Evolutionary conservation across 2,329 filamentous ascomycete species (phyloP).

Genomic region (Ceratocystis smalleyi): DNA sequence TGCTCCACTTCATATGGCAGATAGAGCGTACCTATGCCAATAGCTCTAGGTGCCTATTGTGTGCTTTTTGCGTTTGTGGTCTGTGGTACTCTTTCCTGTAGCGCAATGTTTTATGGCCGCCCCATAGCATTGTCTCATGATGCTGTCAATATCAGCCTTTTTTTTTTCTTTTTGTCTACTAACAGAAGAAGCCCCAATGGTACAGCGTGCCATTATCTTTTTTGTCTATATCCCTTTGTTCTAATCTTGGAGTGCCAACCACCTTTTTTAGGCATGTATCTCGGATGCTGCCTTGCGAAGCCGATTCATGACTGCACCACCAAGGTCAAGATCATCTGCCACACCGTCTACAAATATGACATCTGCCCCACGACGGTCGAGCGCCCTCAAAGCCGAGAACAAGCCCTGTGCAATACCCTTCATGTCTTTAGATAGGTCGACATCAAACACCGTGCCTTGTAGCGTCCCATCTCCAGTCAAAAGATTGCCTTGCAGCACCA

Average conservation of each 20-base stretch:
- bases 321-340: slow-evolving; percentile 61
- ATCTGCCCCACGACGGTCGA: slow-evolving; percentile 66
- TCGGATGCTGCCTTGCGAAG: slow-evolving; percentile 60
- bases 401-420: slow-evolving; percentile 68
- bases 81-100: background rate
- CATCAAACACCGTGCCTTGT: slow-evolving; percentile 44
- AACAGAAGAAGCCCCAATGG: background rate
- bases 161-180: background rate
- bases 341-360: slow-evolving; percentile 87
- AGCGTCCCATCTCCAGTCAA: slow-evolving; percentile 22
- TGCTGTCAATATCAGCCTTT: background rate
- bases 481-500: slow-evolving; percentile 30
- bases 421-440: slow-evolving; percentile 55
- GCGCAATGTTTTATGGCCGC: background rate
- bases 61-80: background rate
- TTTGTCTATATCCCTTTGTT: background rate
- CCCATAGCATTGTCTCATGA: background rate
- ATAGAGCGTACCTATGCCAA: background rate
- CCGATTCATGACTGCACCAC: slow-evolving; percentile 74
- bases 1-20: background rate
- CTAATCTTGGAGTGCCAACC: background rate
- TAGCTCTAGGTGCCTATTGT: background rate
- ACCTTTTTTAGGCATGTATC: slow-evolving; percentile 29
- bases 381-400: slow-evolving; percentile 71
- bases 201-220: background rate